A percentile compares a stretch with the other conserved stretches of the same genome.
Conservation (phyloP, 352 stramenopile genomes). For the Thalassiosira exigua region DNA sequence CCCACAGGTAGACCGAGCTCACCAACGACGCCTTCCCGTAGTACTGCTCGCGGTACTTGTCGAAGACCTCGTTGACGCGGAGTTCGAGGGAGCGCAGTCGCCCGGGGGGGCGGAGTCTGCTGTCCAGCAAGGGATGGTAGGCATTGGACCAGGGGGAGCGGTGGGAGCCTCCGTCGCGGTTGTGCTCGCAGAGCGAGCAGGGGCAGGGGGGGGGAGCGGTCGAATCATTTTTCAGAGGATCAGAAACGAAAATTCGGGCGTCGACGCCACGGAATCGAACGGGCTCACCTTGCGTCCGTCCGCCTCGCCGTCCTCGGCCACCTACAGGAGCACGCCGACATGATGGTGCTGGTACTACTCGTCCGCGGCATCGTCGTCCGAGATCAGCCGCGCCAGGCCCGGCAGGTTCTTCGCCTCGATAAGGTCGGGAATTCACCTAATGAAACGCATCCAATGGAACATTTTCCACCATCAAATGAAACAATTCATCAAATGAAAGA, state of each 20-base stretch:
- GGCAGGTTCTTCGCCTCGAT: neutral
- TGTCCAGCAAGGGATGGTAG: slow-evolving; percentile 87
- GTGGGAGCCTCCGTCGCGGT: slow-evolving; percentile 92
- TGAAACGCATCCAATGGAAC: neutral
- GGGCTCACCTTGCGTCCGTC: slow-evolving; percentile 21
- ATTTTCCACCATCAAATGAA: slow-evolving; percentile 1
- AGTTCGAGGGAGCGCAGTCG: slow-evolving; percentile 91
- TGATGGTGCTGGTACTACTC: slow-evolving; percentile 44
- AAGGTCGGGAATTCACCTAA: slow-evolving; percentile 17
- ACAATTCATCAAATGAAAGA: slow-evolving; percentile 12
- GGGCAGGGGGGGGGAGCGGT: neutral
- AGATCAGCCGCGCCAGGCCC: slow-evolving; percentile 23
- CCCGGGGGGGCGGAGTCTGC: slow-evolving; percentile 90
- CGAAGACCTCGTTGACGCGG: slow-evolving; percentile 95
- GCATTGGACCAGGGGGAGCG: slow-evolving; percentile 93
- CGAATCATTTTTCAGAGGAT: neutral
- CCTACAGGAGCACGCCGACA: slow-evolving; percentile 35
- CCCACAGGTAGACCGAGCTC: slow-evolving; percentile 96
- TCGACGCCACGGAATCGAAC: neutral
- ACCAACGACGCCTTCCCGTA: slow-evolving; percentile 87
- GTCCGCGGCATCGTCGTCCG: slow-evolving; percentile 36
- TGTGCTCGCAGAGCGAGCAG: slow-evolving; percentile 95
- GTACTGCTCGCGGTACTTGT: slow-evolving; percentile 96
- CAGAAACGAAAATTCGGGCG: neutral
- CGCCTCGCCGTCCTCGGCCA: slow-evolving; percentile 11